phyloP scores from a whole-genome alignment of 257 asterid species.

The Sherardia arvensis region DNA sequence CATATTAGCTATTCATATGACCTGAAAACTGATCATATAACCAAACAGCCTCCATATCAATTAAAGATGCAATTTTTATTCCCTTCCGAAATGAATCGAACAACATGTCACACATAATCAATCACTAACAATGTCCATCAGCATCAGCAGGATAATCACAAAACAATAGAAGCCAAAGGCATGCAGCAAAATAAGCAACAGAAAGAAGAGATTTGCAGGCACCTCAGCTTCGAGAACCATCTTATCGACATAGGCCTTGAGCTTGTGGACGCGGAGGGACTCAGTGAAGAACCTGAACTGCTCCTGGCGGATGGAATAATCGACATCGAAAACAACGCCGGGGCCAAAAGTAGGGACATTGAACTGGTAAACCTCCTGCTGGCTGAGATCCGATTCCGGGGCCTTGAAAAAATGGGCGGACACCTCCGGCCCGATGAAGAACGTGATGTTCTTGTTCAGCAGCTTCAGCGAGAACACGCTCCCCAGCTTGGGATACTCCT shows the following conservation, averaged over 20 bases:
- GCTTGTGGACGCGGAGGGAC: slow-evolving; percentile 73
- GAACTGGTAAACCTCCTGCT: slow-evolving; percentile 88
- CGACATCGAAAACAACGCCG: slow-evolving; percentile 94
- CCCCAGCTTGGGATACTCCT: slow-evolving; percentile 93
- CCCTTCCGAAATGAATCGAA: background rate
- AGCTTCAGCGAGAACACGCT: slow-evolving; percentile 69
- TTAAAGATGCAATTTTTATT: too few relatives aligned
- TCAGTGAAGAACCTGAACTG: slow-evolving; percentile 96
- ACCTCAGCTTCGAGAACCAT: slow-evolving; percentile 94
- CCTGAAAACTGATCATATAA: too few relatives aligned
- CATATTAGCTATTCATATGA: too few relatives aligned
- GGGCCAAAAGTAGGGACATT: slow-evolving; percentile 96
- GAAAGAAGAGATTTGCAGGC: slow-evolving; percentile 1
- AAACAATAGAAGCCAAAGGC: background rate
- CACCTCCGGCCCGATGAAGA: slow-evolving; percentile 93
- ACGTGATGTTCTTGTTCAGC: slow-evolving; percentile 67
- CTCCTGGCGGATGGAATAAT: slow-evolving; percentile 76
- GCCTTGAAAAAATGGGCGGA: slow-evolving; percentile 96
- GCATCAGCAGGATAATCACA: background rate
- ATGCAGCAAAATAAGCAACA: background rate
- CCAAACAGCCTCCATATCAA: background rate
- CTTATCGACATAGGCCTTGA: slow-evolving; percentile 76
- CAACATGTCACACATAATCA: background rate
- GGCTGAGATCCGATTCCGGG: slow-evolving; percentile 86
- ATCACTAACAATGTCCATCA: background rate